Base-by-base conservation (phyloP, 805 yeast species). In the Ogataea angusta region DNA sequence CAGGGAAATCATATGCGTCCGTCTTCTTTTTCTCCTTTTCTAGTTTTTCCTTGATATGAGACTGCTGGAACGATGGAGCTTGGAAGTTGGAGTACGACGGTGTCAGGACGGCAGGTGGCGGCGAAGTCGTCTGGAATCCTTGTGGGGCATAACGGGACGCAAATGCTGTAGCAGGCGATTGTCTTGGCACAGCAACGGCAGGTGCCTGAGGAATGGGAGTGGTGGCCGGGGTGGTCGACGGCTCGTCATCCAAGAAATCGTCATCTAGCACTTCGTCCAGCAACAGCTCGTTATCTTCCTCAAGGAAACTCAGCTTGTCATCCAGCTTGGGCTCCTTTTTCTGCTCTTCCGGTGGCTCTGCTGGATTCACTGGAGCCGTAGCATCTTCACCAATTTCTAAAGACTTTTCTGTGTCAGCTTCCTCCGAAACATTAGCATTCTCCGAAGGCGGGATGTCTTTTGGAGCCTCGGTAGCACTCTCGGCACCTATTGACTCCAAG, bases 1-100 rank as follows among this genome's bases (percentile, higher is more conserved):
- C 63, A 1, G 91, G 91, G 53, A 84, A 82, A 54, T 84, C 93
- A 51, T 82, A 84, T 0, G 89, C 88, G 62, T 82, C 87, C n/a
- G 81, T 74, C 56, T 78, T 80, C 51, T 74, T 73, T 58, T 80
- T 80, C 28, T 67, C 66, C n/a, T 60, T 62, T 38, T 66, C 68
- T 13, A 77, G 54, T 34, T 67, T 66, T 23, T 34, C 26, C n/a
- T 34, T 36, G 21, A 39, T 14, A 10, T 29, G 31, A 4, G 40
- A 34, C 12, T 30, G 17, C n/a, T 23, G 36, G 8, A 16, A 12
- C 24, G 38, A 35, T 8, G 42, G 42, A 6, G 43, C 12, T 10
- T 23, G 28, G 28, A 33, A 21, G 10, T 28, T 26, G 6, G 12
- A 17, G 17, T 34, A n/a, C 24, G 23, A 15, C 15, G 30, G 18